Base-by-base conservation (phyloP, 345 rosid genomes). In the Ricinus communis region DNA sequence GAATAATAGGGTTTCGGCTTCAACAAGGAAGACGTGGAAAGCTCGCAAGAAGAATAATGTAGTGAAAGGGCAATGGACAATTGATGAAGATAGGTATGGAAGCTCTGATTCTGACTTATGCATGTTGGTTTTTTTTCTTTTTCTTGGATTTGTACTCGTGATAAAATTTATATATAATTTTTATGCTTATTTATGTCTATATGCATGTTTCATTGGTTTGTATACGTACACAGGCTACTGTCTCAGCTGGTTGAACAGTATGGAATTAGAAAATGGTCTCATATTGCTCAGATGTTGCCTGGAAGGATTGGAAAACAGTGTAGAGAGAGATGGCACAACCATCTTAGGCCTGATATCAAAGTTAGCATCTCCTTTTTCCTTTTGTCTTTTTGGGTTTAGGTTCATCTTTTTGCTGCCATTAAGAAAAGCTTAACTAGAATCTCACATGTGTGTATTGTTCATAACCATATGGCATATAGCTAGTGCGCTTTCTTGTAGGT, bases 281-380 rank as follows among this genome's bases (percentile, higher is more conserved):
- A 81, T 25, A 88, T 95, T 75, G 96, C 98, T 52, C 88, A 81
- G 65, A 80, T 85, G 88, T 76, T 95, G 76, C 84, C 91, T 9
- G 97, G 98, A 52, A 80, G 99, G 58, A 89, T 91, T 13, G 99
- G 98, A 41, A 95, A 95, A 79, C 99, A 95, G 36, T 95, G 99
- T 45, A 79, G 99, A 69, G 99, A 95, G 75, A 89, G 98, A 62
- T 95, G 99, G 99, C 99, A 92, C 47, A 95, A 95, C 60, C 99
- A 95, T 82, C 86, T 95, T 0, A 78, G 90, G 65, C 99, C 99
- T 2, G 90, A 89, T 69, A 95, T 95, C 56, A 92, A 90, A 96
- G 99, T 95, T 30, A 28, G 7, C 14, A 11, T 9, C 2, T 62
- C 50, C 6, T 47, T 46, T 19, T 60, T 49, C 13, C 7, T 16